Evolutionary conservation across 225 moss, liverwort and hornwort species (phyloP).

Genomic region (Physcomitrellopsis africana): DNA sequence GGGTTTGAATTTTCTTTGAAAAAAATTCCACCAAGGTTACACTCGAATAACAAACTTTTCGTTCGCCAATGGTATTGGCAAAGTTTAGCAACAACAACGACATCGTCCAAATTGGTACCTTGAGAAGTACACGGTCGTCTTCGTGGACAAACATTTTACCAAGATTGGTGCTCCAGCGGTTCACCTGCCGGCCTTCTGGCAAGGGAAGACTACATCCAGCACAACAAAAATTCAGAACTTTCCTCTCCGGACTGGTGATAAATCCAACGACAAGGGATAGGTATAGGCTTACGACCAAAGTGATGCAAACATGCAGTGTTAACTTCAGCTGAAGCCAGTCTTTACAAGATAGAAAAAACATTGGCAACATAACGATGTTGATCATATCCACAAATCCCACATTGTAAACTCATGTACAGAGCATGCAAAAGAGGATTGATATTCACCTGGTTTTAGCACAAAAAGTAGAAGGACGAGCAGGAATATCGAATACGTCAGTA

Average conservation of each 20-base stretch:
- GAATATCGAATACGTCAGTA: slow-evolving; percentile 66
- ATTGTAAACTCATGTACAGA: not conserved
- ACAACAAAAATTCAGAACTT: not conserved
- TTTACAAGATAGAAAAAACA: not conserved
- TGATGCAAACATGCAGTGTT: no score
- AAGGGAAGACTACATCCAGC: slow-evolving; percentile 58
- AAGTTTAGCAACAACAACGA: no score
- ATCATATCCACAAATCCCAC: no score
- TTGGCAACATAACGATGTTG: not conserved
- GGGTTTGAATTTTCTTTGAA: no score
- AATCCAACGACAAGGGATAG: not conserved
- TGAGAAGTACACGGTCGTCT: slow-evolving; percentile 89
- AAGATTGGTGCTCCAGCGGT: slow-evolving; percentile 66
- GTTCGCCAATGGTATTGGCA: not conserved
- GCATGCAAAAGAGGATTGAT: not conserved
- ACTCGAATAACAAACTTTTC: not conserved
- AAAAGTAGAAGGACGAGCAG: slow-evolving; percentile 70
- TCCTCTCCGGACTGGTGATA: not conserved
- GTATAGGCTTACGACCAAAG: not conserved
- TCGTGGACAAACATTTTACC: slow-evolving; percentile 87
- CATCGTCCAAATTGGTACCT: slow-evolving; percentile 44
- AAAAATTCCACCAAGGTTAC: not conserved
- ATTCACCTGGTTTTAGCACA: slow-evolving; percentile 76
- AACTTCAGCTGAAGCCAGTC: not conserved
- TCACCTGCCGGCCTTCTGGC: slow-evolving; percentile 48